Evolutionary conservation across 2,329 filamentous ascomycete genomes (phyloP).

Genomic region (Graphilbum ipis-grandicollis): DNA sequence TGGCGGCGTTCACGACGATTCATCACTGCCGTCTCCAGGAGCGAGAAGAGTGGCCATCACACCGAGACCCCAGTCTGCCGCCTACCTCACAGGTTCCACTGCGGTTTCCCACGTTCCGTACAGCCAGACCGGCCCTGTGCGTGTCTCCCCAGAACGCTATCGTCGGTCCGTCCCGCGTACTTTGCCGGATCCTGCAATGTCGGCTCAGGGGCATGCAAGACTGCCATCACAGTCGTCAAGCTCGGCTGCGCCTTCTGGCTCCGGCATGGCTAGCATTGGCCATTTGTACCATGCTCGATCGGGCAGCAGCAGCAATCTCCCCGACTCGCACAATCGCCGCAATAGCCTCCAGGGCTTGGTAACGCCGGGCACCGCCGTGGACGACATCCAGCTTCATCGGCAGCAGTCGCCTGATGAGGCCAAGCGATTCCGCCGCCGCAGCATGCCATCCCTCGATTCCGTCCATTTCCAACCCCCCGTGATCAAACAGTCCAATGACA

Average conservation of each 20-base stretch:
- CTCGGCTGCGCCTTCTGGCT: slow-evolving; percentile 29
- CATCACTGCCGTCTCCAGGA: slow-evolving; percentile 20
- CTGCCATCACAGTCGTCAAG: slow-evolving; percentile 11
- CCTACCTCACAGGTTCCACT: slow-evolving; percentile 18
- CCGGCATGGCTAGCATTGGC: slow-evolving; percentile 34
- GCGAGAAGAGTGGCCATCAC: slow-evolving; percentile 21
- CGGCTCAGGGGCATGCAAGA: slow-evolving; percentile 4
- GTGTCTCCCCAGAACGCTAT: slow-evolving; percentile 69
- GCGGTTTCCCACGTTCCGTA: slow-evolving; percentile 27
- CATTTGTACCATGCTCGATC: slow-evolving; percentile 19
- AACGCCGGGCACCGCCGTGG: slow-evolving; percentile 33
- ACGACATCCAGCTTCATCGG: slow-evolving; percentile 51
- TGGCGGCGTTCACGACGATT: slow-evolving; percentile 33
- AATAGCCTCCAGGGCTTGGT: slow-evolving; percentile 30
- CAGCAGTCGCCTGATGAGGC: slow-evolving; percentile 44
- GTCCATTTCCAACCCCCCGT: slow-evolving; percentile 22
- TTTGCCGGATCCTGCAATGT: slow-evolving; percentile 22
- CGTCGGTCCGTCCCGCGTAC: slow-evolving; percentile 34
- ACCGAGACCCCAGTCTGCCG: slow-evolving; percentile 24
- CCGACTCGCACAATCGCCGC: slow-evolving; percentile 23
- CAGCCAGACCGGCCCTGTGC: slow-evolving; percentile 40
- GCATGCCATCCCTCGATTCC: slow-evolving; percentile 51
- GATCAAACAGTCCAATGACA: slow-evolving; percentile 9
- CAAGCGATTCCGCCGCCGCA: slow-evolving; percentile 66
- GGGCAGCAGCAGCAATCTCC: slow-evolving; percentile 27